Evolutionary conservation across 2,329 filamentous ascomycete species (phyloP).

Genomic region (Aspergillus clavatus): DNA sequence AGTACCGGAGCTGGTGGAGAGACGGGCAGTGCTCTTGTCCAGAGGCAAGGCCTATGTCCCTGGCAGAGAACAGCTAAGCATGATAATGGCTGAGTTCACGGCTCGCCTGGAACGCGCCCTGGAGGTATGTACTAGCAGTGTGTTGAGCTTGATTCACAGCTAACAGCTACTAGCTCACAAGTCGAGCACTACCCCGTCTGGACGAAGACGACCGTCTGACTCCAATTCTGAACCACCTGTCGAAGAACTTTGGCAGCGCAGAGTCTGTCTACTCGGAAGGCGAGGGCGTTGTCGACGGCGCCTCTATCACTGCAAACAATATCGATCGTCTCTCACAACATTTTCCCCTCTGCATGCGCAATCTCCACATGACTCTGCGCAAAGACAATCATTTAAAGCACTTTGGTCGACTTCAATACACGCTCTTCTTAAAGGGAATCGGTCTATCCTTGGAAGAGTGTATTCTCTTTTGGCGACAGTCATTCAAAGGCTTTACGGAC

Average conservation of each 20-base stretch:
- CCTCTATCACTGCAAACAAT: slow-evolving; percentile 70
- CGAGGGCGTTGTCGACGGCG: slow-evolving; percentile 60
- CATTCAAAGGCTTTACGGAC: slow-evolving; percentile 82
- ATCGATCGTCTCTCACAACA: slow-evolving; percentile 75
- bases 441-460: slow-evolving; percentile 88
- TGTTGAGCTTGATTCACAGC: slow-evolving; percentile 9
- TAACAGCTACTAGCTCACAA: slow-evolving; percentile 60
- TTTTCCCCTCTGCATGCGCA: slow-evolving; percentile 91
- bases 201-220: slow-evolving; percentile 92
- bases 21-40: slow-evolving; percentile 68
- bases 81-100: slow-evolving; percentile 85
- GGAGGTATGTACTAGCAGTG: slow-evolving; percentile 55
- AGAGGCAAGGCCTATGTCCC: slow-evolving; percentile 89
- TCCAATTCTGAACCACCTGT: slow-evolving; percentile 74
- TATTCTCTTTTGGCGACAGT: slow-evolving; percentile 82
- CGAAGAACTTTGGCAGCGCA: slow-evolving; percentile 90
- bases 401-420: slow-evolving; percentile 88
- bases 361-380: slow-evolving; percentile 78
- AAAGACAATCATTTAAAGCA: slow-evolving; percentile 91
- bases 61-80: slow-evolving; percentile 75
- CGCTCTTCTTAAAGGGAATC: slow-evolving; percentile 92
- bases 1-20: slow-evolving; percentile 84
- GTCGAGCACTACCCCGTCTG: slow-evolving; percentile 82
- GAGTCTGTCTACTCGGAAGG: slow-evolving; percentile 73
- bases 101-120: slow-evolving; percentile 72